Base-by-base conservation (phyloP, 164 flowering plant species). In the Cinnamomum micranthum region DNA sequence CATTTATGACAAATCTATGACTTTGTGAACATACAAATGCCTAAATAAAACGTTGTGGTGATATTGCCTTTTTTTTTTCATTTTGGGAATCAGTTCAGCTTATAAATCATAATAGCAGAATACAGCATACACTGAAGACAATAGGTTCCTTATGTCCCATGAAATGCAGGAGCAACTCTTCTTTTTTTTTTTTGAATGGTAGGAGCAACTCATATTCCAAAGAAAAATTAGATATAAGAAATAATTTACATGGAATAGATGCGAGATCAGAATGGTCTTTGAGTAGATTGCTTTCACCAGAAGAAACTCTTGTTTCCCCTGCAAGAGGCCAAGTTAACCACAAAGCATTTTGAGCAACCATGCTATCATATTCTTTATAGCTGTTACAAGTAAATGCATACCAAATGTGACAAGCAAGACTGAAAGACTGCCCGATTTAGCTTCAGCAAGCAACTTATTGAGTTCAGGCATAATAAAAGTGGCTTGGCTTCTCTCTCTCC, bases 351-450 rank as follows among this genome's bases (percentile, higher is more conserved):
- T 24, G 47, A 13, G 15, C 17, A 67, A n/a, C 28, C 67, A 64
- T 64, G 9, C 10, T 25, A 64, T 25, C 28, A 64, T 6, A 25
- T 64, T 24, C 28, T 64, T 25, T 64, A 23, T 6, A 28, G 28
- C 14, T 15, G 60, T 15, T 7, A 41, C 47, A 41, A 20, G 60
- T 2, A 55, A 55, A 15, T 14, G n/a, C 50, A 79, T 88, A 92
- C 97, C 97, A 82, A 81, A 83, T 84, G 86, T 88, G 76, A 92
- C 82, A 80, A 92, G 80, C 81, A 91, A 80, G 73, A 92, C 80
- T 50, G 82, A 69, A 71, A 91, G 85, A 79, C 87, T 84, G 10
- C 88, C 86, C 65, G 87, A 85, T 84, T 83, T 88, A 58, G 81
- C 82, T 73, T 91, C 91, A 70, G 76, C 77, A 33, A 86, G 84